These are phyloP conservation scores for Pavlovales sp. DNA, from an alignment of 208 protist genomes.

Conservation along the genomic window DNA sequence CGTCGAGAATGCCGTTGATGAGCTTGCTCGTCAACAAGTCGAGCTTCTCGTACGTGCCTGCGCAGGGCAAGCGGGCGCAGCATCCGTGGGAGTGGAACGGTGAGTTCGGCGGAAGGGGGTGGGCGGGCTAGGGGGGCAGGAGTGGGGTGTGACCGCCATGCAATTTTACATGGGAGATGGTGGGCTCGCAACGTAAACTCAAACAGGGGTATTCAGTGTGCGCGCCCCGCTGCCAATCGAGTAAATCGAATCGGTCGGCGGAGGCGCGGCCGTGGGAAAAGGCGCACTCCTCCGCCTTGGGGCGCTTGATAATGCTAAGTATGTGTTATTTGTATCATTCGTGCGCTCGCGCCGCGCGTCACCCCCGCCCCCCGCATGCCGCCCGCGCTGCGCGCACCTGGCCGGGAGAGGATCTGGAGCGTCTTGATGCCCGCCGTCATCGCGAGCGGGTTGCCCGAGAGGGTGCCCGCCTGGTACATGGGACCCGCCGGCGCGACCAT, in stretches of 20 bases:
- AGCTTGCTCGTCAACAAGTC: conserved; percentile 46
- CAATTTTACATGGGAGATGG: not conserved
- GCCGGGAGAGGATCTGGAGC: conserved; percentile 49
- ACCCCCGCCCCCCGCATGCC: too few species aligned
- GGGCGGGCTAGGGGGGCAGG: not conserved
- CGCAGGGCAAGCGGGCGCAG: not conserved
- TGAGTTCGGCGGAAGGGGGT: not conserved
- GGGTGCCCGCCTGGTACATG: conserved; percentile 61
- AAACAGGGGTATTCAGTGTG: not conserved
- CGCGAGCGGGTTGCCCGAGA: conserved; percentile 60
- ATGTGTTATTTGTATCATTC: too few species aligned
- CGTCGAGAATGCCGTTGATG: conserved; percentile 56
- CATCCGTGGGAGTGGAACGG: not conserved
- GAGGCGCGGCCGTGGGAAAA: too few species aligned
- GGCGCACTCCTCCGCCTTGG: too few species aligned
- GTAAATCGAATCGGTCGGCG: too few species aligned
- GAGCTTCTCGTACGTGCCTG: conserved; percentile 44
- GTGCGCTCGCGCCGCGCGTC: too few species aligned
- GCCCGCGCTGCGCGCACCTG: conserved; percentile 14
- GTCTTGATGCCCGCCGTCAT: conserved; percentile 59
- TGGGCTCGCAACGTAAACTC: not conserved
- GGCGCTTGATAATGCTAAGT: too few species aligned
- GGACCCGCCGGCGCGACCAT: conserved; percentile 60
- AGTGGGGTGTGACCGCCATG: not conserved
- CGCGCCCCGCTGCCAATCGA: too few species aligned